Evolutionary conservation across 2,329 filamentous ascomycete genomes (phyloP).

Genomic region (Sporothrix brasiliensis): DNA sequence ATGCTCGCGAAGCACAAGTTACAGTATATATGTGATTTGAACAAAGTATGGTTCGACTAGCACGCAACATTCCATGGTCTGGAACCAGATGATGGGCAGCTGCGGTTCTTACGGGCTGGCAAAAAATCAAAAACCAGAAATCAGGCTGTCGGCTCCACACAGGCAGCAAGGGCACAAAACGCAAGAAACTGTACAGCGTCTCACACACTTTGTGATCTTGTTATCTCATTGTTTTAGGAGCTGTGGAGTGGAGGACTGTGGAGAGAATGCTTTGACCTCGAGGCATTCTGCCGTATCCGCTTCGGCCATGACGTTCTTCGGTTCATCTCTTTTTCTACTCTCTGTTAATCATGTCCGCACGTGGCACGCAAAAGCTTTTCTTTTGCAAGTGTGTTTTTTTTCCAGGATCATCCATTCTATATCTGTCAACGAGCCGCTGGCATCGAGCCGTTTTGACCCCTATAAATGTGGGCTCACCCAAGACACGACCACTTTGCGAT

Average conservation of each 20-base stretch:
- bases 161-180: neutral
- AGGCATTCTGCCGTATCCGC: neutral
- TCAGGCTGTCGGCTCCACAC: neutral
- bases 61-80: neutral
- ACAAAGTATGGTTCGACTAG: neutral
- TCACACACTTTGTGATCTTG: neutral
- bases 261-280: conserved; percentile 4
- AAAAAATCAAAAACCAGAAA: neutral
- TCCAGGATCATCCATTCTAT: neutral
- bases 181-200: neutral
- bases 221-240: neutral
- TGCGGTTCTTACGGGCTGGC: neutral
- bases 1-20: neutral
- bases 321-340: neutral
- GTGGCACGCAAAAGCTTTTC: neutral
- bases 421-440: neutral
- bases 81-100: neutral
- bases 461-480: neutral
- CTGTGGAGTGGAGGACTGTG: neutral
- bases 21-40: neutral
- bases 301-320: neutral
- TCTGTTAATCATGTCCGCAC: neutral
- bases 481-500: neutral
- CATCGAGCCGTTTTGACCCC: neutral
- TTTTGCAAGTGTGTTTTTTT: neutral